Percentiles rank a stretch among this genome's conserved stretches.
phyloP scores from a whole-genome alignment of 129 eudicot species.

The Silybum marianum region DNA sequence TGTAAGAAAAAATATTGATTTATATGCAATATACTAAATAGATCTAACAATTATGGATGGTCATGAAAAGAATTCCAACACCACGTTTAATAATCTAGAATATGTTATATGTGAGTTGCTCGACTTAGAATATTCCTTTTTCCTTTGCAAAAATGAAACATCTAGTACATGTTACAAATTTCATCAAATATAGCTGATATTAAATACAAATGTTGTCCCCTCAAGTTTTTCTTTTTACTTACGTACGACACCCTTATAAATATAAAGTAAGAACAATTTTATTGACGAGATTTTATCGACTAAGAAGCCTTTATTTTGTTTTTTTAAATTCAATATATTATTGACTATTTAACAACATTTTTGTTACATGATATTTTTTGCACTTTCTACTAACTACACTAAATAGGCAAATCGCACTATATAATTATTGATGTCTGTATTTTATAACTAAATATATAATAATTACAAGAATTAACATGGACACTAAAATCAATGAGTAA shows the following conservation, averaged over 20 bases:
- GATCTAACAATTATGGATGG: background rate
- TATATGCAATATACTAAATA: background rate
- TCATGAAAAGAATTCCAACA: background rate
- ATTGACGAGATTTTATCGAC: no score
- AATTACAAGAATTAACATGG: background rate
- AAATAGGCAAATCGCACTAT: background rate
- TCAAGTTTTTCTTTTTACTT: background rate
- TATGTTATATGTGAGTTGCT: background rate
- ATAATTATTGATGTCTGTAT: background rate
- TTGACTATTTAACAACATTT: background rate
- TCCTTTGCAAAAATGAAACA: no score
- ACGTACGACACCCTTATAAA: background rate
- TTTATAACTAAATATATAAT: background rate
- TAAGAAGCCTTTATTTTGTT: no score
- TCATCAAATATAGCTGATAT: no score
- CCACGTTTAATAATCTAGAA: no score
- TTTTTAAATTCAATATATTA: background rate
- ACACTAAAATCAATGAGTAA: constrained; percentile 1
- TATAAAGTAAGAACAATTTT: no score
- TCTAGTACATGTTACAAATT: no score
- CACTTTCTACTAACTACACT: background rate
- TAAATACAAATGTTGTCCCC: no score
- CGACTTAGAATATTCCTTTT: background rate
- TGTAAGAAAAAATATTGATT: background rate
- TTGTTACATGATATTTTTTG: no score